Percentiles rank a stretch among this genome's conserved stretches.
phyloP scores from a whole-genome alignment of 1,139 yeast species.

The Magnusiomyces ingens region DNA sequence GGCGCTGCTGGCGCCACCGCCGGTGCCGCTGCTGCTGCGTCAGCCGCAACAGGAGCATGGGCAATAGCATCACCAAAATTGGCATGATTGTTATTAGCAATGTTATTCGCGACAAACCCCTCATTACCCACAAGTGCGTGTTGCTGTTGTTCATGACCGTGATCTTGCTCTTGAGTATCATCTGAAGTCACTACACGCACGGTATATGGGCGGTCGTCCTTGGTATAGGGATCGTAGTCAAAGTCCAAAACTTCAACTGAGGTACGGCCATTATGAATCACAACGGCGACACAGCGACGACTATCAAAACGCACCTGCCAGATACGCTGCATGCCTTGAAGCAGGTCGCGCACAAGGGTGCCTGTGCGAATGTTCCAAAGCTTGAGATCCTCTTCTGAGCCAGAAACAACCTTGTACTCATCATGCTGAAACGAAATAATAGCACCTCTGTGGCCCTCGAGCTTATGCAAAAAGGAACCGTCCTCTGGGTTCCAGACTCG shows the following conservation, averaged over 20 bases:
- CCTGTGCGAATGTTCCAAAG: conserved; percentile 83
- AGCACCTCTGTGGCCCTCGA: conserved; percentile 82
- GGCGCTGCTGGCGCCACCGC: too few species aligned
- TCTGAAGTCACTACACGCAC: too few species aligned
- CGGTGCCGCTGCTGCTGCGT: too few species aligned
- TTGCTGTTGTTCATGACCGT: too few species aligned
- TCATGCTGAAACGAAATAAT: conserved; percentile 93
- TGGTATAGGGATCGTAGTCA: conserved; percentile 37
- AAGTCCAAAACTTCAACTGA: conserved; percentile 81
- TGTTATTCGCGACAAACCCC: too few species aligned
- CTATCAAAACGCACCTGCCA: conserved; percentile 94
- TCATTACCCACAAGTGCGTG: too few species aligned
- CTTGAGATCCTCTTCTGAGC: conserved; percentile 76
- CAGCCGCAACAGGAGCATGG: too few species aligned
- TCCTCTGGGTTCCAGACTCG: conserved; percentile 88
- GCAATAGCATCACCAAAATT: too few species aligned
- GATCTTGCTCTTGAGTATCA: too few species aligned
- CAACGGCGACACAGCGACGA: conserved; percentile 85
- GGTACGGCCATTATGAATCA: conserved; percentile 65
- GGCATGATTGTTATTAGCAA: too few species aligned
- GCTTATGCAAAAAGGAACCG: conserved; percentile 60
- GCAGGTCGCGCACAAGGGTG: conserved; percentile 61
- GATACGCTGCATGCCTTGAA: conserved; percentile 70
- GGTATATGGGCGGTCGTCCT: neutral
- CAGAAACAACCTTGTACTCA: conserved; percentile 77